Base-by-base conservation (phyloP, 2,329 filamentous ascomycete species). In the Laburnicola sp. region DNA sequence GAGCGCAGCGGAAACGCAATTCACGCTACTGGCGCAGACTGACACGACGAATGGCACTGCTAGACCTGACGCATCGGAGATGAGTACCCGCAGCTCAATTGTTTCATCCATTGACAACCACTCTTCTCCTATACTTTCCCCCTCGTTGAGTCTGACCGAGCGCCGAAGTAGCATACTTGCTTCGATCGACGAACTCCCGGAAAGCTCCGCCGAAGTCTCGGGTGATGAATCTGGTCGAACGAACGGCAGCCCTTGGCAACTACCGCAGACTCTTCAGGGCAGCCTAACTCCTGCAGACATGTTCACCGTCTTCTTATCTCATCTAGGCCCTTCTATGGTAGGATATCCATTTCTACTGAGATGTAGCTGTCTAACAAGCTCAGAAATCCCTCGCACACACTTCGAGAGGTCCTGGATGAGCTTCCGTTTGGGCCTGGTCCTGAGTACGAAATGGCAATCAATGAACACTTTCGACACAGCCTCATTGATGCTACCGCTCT, bases 371-470 rank as follows among this genome's bases (percentile, higher is more conserved):
- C 63, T 67, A 57, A 74, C 48, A 36, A 34, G 34, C 25, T 3
- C 48, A 82, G 79, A 96, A 96, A 72, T 97, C 93, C 0, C 76
- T 99, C n/a, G 90, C 91, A 2, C 94, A 97, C 94, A 0, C 75
- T 99, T 34, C 90, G 91, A 8, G 87, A 95, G 67, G 91, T 96
- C 7, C 82, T 99, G 6, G 86, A 90, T 46, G 91, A 96, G 55
- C 81, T 95, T 1, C 91, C 92, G 0, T 97, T 96, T 72, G 85
- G 85, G 4, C 76, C 83, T 9, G 80, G 82, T 1, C 84, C 87
- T 0, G 79, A 86, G 26, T 85, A 86, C 54, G 78, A 83, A 31
- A 87, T 97, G 51, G 81, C 80, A 1, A 82, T 94, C 43, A 91
- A 96, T 63, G 86, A 86, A 44, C 86, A 91, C 59, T 91, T 96